Conservation (phyloP, 768 basidiomycete species). For the Kwoniella dejecticola region DNA sequence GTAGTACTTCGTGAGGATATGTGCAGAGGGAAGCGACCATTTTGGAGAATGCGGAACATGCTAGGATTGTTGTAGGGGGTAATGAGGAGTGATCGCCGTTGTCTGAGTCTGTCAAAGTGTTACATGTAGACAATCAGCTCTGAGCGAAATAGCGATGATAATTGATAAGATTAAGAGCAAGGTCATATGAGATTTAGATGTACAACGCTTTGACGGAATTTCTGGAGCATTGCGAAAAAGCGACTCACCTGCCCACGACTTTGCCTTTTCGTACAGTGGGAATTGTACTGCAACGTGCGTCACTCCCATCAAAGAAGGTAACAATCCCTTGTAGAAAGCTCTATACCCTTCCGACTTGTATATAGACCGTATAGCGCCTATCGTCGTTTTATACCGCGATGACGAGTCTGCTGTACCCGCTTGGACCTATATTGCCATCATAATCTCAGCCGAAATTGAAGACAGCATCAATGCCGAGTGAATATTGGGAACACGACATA, state of each 20-base stretch:
- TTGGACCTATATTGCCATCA: slow-evolving; percentile 86
- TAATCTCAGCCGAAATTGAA: background rate
- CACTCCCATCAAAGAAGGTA: slow-evolving; percentile 92
- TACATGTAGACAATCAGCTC: too few relatives aligned
- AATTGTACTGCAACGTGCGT: slow-evolving; percentile 96
- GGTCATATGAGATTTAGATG: too few relatives aligned
- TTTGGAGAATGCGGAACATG: slow-evolving; percentile 90
- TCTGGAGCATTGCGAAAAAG: too few relatives aligned
- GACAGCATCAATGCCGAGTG: background rate
- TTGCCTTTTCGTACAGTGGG: slow-evolving; percentile 91
- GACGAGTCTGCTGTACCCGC: slow-evolving; percentile 63
- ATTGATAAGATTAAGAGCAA: too few relatives aligned
- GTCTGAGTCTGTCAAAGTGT: slow-evolving; percentile 35
- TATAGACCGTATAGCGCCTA: slow-evolving; percentile 85
- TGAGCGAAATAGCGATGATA: too few relatives aligned
- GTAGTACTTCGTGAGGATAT: slow-evolving; percentile 97
- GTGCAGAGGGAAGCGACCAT: slow-evolving; percentile 95
- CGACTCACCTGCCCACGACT: slow-evolving; percentile 75
- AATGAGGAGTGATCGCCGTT: slow-evolving; percentile 57
- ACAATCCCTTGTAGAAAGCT: slow-evolving; percentile 91
- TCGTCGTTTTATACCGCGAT: slow-evolving; percentile 79
- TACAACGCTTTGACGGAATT: too few relatives aligned
- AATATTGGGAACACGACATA: slow-evolving; percentile 53
- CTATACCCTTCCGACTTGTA: slow-evolving; percentile 81
- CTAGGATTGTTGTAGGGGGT: slow-evolving; percentile 67